Evolutionary conservation across 495 filamentous ascomycete species (phyloP).

Genomic region (Aspergillus conjunctus): DNA sequence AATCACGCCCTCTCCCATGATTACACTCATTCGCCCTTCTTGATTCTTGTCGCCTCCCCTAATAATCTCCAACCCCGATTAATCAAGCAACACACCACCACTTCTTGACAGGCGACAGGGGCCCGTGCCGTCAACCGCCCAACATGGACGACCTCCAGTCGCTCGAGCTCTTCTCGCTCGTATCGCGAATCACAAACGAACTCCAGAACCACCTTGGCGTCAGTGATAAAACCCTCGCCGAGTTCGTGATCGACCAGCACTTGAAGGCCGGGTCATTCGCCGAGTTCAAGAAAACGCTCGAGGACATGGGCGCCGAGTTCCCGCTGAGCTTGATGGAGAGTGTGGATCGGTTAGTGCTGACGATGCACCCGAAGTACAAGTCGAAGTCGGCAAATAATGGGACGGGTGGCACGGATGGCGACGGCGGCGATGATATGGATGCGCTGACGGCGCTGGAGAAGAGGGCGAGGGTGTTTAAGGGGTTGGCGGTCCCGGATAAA

Average conservation of each 20-base stretch:
- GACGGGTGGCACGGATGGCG: slow-evolving; percentile 22
- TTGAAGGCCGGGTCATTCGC: slow-evolving; percentile 66
- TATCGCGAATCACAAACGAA: slow-evolving; percentile 92
- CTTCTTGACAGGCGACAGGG: background rate
- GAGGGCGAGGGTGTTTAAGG: slow-evolving; percentile 83
- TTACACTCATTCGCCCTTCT: background rate
- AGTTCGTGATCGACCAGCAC: slow-evolving; percentile 92
- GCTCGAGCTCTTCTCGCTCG: slow-evolving; percentile 89
- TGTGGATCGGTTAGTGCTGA: slow-evolving; percentile 81
- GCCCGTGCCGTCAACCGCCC: slow-evolving; percentile 8
- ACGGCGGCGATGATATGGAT: slow-evolving; percentile 35
- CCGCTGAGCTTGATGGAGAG: slow-evolving; percentile 87
- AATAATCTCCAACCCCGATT: slow-evolving; percentile 2
- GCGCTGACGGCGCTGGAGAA: slow-evolving; percentile 52
- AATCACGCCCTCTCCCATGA: background rate
- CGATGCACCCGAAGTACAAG: slow-evolving; percentile 89
- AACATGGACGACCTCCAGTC: slow-evolving; percentile 86
- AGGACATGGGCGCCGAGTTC: slow-evolving; percentile 81
- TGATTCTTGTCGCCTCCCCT: slow-evolving; percentile 18
- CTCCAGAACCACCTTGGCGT: slow-evolving; percentile 92
- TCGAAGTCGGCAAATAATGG: slow-evolving; percentile 41
- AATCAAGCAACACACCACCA: background rate
- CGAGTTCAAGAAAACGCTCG: slow-evolving; percentile 72
- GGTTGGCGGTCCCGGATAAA: slow-evolving; percentile 84
- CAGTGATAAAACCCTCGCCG: slow-evolving; percentile 89